These are phyloP conservation scores for Trichoderma simmonsii DNA, from an alignment of 2,329 filamentous ascomycete genomes.

Conservation along the genomic window DNA sequence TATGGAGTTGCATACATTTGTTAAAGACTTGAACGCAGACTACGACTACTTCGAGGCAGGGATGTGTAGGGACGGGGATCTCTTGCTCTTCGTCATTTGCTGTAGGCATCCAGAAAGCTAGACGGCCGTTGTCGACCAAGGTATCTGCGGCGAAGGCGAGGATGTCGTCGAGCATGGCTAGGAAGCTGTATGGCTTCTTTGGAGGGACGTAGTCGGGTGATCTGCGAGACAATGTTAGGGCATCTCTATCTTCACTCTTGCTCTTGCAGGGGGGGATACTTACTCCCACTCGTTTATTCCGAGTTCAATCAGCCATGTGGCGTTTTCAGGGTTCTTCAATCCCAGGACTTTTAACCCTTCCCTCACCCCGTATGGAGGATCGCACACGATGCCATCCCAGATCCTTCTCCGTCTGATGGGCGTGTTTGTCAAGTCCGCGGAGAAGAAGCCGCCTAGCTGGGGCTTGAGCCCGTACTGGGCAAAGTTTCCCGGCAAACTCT, in stretches of 20 bases:
- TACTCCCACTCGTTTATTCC: constrained; percentile 68
- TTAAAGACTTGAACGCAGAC: constrained; percentile 86
- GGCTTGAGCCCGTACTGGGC: constrained; percentile 71
- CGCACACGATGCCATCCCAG: constrained; percentile 89
- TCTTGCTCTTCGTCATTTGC: constrained; percentile 76
- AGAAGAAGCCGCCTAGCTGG: constrained; percentile 72
- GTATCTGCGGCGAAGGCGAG: constrained; percentile 74
- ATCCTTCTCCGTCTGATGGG: constrained; percentile 63
- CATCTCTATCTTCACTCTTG: neutral
- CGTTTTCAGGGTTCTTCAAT: constrained; percentile 62
- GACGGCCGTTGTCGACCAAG: constrained; percentile 72
- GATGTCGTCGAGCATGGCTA: constrained; percentile 86
- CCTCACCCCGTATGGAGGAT: constrained; percentile 92
- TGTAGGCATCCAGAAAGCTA: constrained; percentile 98
- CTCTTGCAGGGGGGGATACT: constrained; percentile 25
- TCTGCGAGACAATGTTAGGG: constrained; percentile 27
- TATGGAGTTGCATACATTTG: constrained; percentile 59
- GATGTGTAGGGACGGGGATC: constrained; percentile 73
- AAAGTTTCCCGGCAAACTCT: constrained; percentile 67
- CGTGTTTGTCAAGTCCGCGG: constrained; percentile 83
- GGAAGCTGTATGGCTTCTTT: constrained; percentile 88
- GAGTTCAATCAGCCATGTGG: constrained; percentile 60
- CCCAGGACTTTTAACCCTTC: constrained; percentile 90
- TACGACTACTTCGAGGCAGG: constrained; percentile 67
- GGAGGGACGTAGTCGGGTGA: constrained; percentile 72